Conservation (phyloP, 495 filamentous ascomycete genomes). For the Lasiosphaeria miniovina region DNA sequence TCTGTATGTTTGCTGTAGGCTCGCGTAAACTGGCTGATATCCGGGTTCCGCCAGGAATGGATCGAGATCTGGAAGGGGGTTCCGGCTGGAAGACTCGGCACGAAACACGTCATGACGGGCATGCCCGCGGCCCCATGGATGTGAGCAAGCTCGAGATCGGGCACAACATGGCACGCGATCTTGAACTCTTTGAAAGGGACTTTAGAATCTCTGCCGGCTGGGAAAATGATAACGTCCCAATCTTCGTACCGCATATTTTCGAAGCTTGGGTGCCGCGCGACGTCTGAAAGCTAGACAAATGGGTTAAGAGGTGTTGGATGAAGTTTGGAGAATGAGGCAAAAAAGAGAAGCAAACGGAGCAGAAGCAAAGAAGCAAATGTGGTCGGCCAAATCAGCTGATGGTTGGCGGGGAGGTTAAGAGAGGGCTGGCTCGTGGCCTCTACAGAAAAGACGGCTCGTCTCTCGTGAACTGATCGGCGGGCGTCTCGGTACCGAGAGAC, state of each 20-base stretch:
- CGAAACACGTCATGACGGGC: constrained; percentile 73
- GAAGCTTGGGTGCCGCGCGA: background rate
- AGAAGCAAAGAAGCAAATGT: background rate
- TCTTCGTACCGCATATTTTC: constrained; percentile 19
- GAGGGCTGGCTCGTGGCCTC: background rate
- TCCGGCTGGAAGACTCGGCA: constrained; percentile 61
- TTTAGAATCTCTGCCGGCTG: constrained; percentile 42
- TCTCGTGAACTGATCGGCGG: background rate
- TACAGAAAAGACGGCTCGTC: background rate
- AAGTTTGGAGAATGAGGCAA: background rate
- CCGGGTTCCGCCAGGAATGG: constrained; percentile 73
- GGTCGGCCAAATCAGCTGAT: background rate
- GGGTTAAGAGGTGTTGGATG: constrained; percentile 2
- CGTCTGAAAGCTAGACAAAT: background rate
- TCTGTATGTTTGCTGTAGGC: constrained; percentile 60
- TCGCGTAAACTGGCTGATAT: constrained; percentile 58
- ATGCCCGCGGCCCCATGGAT: constrained; percentile 45
- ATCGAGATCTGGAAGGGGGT: constrained; percentile 72
- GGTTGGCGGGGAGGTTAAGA: background rate
- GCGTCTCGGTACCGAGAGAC: background rate
- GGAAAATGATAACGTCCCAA: constrained; percentile 85
- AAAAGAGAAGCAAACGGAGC: constrained; percentile 4
- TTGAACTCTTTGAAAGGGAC: constrained; percentile 84
- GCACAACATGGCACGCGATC: constrained; percentile 73
- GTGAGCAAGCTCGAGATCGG: constrained; percentile 54